Percentiles rank a stretch among this genome's conserved stretches.
Conservation (phyloP, 192 early-diverging fungal species). For the Podochytrium sp. region DNA sequence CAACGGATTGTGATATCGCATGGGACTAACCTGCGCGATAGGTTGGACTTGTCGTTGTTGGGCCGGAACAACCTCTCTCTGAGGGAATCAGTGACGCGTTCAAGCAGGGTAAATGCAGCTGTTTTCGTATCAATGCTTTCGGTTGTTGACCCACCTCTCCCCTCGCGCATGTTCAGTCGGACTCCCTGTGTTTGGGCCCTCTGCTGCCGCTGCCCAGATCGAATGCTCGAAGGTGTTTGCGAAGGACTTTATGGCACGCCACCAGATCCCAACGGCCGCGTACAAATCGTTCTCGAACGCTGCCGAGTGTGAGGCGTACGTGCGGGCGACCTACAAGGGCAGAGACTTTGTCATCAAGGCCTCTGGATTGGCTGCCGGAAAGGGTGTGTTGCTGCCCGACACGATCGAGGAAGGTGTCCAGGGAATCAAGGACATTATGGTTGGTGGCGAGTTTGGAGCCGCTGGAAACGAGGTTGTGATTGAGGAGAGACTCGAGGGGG, state of each 20-base stretch:
- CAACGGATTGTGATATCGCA: background rate
- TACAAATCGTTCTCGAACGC: conserved; percentile 88
- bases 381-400: conserved; percentile 92
- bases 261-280: conserved; percentile 93
- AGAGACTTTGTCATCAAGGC: conserved; percentile 89
- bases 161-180: conserved; percentile 56
- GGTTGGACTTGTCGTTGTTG: conserved; percentile 85
- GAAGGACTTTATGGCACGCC: conserved; percentile 97
- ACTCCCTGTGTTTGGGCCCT: conserved; percentile 92
- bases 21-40: conserved; percentile 21
- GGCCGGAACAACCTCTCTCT: conserved; percentile 96
- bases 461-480: conserved; percentile 86
- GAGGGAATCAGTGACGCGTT: conserved; percentile 86
- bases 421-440: conserved; percentile 88
- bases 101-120: conserved; percentile 81
- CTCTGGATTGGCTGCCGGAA: conserved; percentile 96
- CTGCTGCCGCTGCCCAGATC: conserved; percentile 82
- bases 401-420: conserved; percentile 83
- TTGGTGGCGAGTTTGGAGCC: conserved; percentile 84
- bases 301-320: conserved; percentile 68
- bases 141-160: background rate
- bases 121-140: conserved; percentile 26
- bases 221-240: conserved; percentile 99
- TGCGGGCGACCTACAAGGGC: conserved; percentile 52
- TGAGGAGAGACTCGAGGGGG: conserved; percentile 91